Conservation (phyloP, 176 grass and related monocot species). For the Microstegium vimineum region DNA sequence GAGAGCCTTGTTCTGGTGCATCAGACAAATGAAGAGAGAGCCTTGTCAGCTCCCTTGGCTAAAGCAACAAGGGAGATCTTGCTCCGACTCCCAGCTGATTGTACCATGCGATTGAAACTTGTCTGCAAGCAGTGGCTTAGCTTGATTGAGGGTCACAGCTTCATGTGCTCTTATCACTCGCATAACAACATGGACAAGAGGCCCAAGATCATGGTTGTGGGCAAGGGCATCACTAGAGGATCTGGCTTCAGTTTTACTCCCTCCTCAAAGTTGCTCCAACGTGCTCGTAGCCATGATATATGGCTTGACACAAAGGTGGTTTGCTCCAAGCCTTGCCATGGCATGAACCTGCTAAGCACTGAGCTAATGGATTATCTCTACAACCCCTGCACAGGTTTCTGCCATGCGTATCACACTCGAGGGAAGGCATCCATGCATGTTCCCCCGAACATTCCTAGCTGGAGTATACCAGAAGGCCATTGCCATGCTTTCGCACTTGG, state of each 20-base stretch:
- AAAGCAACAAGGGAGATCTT: conserved; percentile 15
- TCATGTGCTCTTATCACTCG: neutral
- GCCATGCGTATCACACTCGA: neutral
- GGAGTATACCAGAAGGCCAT: neutral
- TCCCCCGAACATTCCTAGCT: no score
- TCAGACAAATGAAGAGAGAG: conserved; percentile 22
- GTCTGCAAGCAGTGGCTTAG: conserved; percentile 22
- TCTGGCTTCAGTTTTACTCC: neutral
- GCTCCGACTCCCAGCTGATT: conserved; percentile 12
- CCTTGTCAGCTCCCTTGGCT: neutral
- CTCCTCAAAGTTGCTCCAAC: neutral
- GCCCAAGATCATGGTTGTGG: conserved; percentile 28
- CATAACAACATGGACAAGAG: conserved; percentile 8
- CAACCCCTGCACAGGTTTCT: conserved; percentile 23
- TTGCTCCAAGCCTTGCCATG: conserved; percentile 33
- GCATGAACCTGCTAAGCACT: conserved; percentile 27
- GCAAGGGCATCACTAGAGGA: conserved; percentile 3
- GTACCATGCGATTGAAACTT: neutral
- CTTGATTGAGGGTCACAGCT: conserved; percentile 11
- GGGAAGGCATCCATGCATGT: no score
- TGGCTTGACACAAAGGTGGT: conserved; percentile 11
- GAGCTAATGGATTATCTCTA: neutral
- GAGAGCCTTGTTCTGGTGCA: conserved; percentile 25
- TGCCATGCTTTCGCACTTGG: neutral
- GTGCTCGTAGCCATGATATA: neutral